Percentiles rank a stretch among this genome's conserved stretches.
These are phyloP conservation scores for Anisodus tanguticus DNA, from an alignment of 257 asterid species.

Conservation along the genomic window DNA sequence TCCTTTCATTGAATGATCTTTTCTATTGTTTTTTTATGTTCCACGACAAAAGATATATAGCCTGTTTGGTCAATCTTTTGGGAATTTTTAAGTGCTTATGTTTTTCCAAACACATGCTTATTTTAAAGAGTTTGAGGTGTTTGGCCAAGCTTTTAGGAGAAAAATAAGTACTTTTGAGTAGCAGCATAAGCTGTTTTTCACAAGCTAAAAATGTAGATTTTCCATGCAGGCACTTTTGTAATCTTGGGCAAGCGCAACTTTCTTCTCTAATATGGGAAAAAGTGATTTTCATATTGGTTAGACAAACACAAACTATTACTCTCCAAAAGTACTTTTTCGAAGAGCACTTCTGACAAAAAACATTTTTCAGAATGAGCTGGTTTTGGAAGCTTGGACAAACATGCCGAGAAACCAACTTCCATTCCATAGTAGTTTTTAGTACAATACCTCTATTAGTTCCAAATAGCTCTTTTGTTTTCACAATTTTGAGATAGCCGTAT, in stretches of 20 bases:
- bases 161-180: background rate
- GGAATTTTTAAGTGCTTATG: background rate
- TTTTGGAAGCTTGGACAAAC: background rate
- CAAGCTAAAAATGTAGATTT: background rate
- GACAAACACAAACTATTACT: background rate
- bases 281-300: background rate
- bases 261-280: background rate
- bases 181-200: background rate
- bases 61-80: background rate
- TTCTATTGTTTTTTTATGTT: constrained; percentile 10
- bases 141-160: background rate
- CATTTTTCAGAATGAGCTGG: background rate
- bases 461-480: background rate
- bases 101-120: background rate
- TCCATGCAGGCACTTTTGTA: background rate
- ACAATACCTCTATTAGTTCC: background rate
- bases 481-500: background rate
- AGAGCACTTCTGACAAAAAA: background rate
- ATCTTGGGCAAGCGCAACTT: background rate
- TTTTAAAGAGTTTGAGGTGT: background rate
- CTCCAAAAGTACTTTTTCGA: background rate
- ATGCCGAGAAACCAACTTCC: background rate
- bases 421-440: background rate
- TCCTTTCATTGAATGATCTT: constrained; percentile 21
- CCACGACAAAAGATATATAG: background rate